These are phyloP conservation scores for Vitis riparia DNA, from an alignment of 164 flowering plant genomes.

Conservation along the genomic window DNA sequence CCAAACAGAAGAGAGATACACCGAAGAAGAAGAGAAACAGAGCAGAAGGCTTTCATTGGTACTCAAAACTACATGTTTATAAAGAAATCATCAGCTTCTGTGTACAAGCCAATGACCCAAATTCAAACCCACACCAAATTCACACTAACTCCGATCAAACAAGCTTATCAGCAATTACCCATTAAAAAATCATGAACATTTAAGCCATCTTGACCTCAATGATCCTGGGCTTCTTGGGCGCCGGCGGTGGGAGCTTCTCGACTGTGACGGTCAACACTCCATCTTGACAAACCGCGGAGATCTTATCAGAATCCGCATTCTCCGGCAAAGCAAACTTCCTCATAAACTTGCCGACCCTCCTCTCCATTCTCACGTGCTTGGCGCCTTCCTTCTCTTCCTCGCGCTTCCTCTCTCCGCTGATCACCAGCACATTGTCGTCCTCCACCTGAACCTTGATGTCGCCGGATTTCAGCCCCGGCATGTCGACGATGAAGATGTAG, in stretches of 20 bases:
- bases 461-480: conserved; percentile 37
- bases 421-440: conserved; percentile 37
- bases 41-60: too few relatives aligned
- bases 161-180: too few relatives aligned
- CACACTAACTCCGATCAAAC: too few relatives aligned
- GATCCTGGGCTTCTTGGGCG: conserved; percentile 67
- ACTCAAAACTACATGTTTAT: too few relatives aligned
- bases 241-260: conserved; percentile 62
- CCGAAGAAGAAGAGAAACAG: too few relatives aligned
- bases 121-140: background rate
- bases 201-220: conserved; percentile 53
- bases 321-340: conserved; percentile 65
- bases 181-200: background rate
- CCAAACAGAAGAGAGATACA: too few relatives aligned
- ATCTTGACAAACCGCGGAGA: conserved; percentile 51
- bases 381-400: conserved; percentile 48
- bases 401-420: conserved; percentile 37
- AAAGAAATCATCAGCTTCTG: too few relatives aligned
- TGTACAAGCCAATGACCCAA: too few relatives aligned
- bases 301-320: conserved; percentile 42
- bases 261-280: conserved; percentile 65
- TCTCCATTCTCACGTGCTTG: conserved; percentile 61
- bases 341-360: conserved; percentile 62
- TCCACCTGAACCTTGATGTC: conserved; percentile 41
- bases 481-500: conserved; percentile 31